Evolutionary conservation across 805 yeast species (phyloP), one percentile per base, ranked within the genome.

Genomic region (Suhomyces sp.): DNA sequence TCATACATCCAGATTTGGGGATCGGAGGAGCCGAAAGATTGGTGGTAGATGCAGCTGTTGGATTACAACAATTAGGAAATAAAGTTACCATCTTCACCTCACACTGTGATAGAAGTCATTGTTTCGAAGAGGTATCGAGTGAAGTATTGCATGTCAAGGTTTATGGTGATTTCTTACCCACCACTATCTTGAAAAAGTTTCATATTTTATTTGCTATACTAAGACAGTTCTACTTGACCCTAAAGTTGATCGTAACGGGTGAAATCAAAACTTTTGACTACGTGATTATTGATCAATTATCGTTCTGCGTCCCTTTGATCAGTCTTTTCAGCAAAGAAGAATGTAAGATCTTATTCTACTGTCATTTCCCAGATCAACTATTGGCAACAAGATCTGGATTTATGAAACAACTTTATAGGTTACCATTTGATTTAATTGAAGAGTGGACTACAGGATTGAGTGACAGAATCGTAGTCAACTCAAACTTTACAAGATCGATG

Each of bases 1-100:
- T 93, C 49, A 63, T 93, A 4, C 98, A 93, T 54, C 98, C 98
- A 0, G 98, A 93, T 62, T 65, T 93, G 35, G 98, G 98, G 0
- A 91, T 91, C 38, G 98, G 84, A 4, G 99, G 99, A 4, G 99
- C 99, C 1, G 99, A 93, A 56, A 71, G 99, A 40, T 71, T 95
- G n/a, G 88, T 93, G 2, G 96, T 93, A 1, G 99, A 93, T 60
- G 88, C 95, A 3, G 98, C 98, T 0, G 67, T 88, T 3, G 95
- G 96, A 0, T 63, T 93, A 18, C 88, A 91, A 52, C 70, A 77
- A 2, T 59, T 68, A 19, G 51, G 48, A 19, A 80, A 84, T 53
- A 69, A 67, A 1, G 79, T 93, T 8, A 69, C 72, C 2, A 72
- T 90, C 4, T 88, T 72, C 61, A 91, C 98, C 0, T 88, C 96